These are phyloP conservation scores for Trichoderma lentiforme DNA, from an alignment of 2,329 filamentous ascomycete genomes.

Conservation along the genomic window DNA sequence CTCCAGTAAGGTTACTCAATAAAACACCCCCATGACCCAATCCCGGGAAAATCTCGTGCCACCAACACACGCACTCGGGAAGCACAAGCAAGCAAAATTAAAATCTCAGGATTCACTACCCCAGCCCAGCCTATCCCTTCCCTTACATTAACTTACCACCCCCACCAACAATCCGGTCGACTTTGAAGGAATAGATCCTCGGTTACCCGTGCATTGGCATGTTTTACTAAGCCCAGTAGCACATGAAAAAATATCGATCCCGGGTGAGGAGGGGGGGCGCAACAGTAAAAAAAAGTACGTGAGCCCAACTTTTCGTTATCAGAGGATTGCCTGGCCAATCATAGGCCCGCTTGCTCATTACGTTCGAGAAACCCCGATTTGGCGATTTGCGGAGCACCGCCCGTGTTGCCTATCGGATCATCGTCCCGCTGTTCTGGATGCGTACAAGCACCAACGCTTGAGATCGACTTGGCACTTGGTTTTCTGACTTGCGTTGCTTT, in stretches of 20 bases:
- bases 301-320: conserved; percentile 15
- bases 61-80: neutral
- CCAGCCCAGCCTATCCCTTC: neutral
- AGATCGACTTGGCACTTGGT: neutral
- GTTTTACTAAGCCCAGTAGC: neutral
- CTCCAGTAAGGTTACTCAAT: neutral
- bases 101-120: neutral
- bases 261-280: neutral
- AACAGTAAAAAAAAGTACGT: neutral
- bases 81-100: too few relatives aligned
- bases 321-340: conserved; percentile 1
- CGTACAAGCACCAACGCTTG: neutral
- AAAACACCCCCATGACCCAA: neutral
- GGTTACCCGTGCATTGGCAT: neutral
- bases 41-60: conserved; percentile 12
- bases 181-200: neutral
- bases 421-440: conserved; percentile 1
- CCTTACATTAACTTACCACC: neutral
- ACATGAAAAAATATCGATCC: neutral
- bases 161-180: neutral
- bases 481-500: neutral
- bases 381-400: conserved; percentile 17
- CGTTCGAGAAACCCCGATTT: conserved; percentile 18
- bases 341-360: conserved; percentile 17
- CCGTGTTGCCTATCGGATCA: neutral